Conservation (phyloP, 345 rosid species). For the Moringa oleifera region DNA sequence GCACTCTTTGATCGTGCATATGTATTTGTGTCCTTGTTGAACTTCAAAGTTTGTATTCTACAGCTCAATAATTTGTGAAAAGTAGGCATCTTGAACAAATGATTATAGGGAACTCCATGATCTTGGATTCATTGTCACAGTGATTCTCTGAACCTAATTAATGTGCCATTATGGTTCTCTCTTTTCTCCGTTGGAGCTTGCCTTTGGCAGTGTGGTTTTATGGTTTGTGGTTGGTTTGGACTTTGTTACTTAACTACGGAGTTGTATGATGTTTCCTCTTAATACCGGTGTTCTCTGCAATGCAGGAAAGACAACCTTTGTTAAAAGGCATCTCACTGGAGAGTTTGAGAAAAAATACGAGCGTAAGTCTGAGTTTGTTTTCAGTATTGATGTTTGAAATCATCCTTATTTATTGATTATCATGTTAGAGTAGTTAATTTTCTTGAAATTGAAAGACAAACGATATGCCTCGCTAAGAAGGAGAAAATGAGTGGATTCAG, state of each 20-base stretch:
- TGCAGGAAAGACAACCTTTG: conserved; percentile 68
- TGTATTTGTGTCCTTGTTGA: too few relatives aligned
- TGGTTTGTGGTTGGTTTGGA: too few relatives aligned
- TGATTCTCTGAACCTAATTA: not conserved
- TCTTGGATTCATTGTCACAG: not conserved
- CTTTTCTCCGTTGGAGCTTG: not conserved
- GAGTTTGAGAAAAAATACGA: conserved; percentile 81
- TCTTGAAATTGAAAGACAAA: not conserved
- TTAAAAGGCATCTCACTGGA: conserved; percentile 74
- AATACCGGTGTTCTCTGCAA: not conserved
- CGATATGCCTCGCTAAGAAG: too few relatives aligned
- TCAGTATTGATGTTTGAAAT: too few relatives aligned
- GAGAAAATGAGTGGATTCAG: too few relatives aligned
- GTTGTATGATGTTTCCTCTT: not conserved
- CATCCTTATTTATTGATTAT: not conserved
- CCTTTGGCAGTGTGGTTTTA: not conserved
- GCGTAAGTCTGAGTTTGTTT: conserved; percentile 34
- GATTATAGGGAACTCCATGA: too few relatives aligned
- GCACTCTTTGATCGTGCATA: too few relatives aligned
- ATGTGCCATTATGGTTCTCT: not conserved
- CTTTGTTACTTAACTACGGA: not conserved
- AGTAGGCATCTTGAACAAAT: too few relatives aligned
- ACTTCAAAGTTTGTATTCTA: too few relatives aligned
- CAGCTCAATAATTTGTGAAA: too few relatives aligned
- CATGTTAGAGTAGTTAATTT: not conserved